Percentiles rank a stretch among this genome's conserved stretches.
phyloP scores from a whole-genome alignment of 2,329 filamentous ascomycete species.

The Scortechinia acanthostroma region DNA sequence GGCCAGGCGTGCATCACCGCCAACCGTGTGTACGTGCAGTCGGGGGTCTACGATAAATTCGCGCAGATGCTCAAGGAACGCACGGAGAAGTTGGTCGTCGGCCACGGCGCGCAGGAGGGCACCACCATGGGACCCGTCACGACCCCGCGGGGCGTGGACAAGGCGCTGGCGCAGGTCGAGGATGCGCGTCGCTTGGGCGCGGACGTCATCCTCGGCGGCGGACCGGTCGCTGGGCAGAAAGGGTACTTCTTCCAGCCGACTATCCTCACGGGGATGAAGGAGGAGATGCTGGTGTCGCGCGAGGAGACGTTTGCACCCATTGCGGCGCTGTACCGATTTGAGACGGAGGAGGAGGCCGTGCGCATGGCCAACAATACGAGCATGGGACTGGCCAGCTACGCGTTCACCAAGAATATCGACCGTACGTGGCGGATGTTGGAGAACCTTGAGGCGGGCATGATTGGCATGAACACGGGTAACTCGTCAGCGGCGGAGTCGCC shows the following conservation, averaged over 20 bases:
- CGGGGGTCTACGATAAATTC: constrained; percentile 53
- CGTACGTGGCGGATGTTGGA: constrained; percentile 49
- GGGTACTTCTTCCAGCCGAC: constrained; percentile 66
- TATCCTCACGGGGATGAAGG: constrained; percentile 37
- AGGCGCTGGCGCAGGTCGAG: constrained; percentile 49
- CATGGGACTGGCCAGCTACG: constrained; percentile 51
- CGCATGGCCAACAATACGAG: constrained; percentile 44
- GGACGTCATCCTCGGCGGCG: constrained; percentile 53
- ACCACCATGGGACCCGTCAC: constrained; percentile 56
- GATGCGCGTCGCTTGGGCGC: constrained; percentile 60
- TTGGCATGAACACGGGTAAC: constrained; percentile 35
- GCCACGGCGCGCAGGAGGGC: constrained; percentile 47
- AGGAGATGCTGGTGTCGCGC: constrained; percentile 33
- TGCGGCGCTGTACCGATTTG: constrained; percentile 44
- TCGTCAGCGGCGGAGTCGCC: constrained; percentile 31
- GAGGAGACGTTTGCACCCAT: constrained; percentile 55
- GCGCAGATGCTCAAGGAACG: constrained; percentile 41
- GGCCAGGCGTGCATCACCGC: constrained; percentile 61
- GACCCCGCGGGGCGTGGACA: constrained; percentile 43
- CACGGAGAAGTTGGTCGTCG: constrained; percentile 45
- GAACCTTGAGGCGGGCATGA: constrained; percentile 46
- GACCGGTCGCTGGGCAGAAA: constrained; percentile 32
- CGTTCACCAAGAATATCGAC: constrained; percentile 51
- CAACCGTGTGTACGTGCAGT: constrained; percentile 59
- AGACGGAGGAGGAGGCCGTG: constrained; percentile 46